phyloP scores from a whole-genome alignment of 352 stramenopile genomes.

The Globisporangium viniferum region DNA sequence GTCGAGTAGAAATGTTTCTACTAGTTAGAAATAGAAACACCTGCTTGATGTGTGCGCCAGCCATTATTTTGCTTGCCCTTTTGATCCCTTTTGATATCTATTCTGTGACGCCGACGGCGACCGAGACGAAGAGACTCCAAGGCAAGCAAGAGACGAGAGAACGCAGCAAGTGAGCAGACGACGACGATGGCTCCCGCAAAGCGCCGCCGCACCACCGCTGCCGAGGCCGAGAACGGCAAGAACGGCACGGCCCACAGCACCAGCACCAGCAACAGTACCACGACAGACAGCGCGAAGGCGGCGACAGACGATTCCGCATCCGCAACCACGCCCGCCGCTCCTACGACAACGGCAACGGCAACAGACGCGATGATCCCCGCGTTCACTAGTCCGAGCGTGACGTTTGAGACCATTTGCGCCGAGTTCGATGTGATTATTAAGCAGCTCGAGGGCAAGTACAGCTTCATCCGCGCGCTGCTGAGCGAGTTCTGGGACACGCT shows the following conservation, averaged over 20 bases:
- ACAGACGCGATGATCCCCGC: not conserved
- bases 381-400: not conserved
- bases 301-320: not conserved
- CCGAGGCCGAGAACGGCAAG: conserved; percentile 17
- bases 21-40: conserved; percentile 6
- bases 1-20: not conserved
- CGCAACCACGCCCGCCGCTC: not conserved
- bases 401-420: conserved; percentile 15
- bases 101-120: conserved; percentile 3
- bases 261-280: not conserved
- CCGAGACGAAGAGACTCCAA: not conserved
- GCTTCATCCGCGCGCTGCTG: conserved; percentile 64
- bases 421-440: conserved; percentile 28
- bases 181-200: conserved; percentile 36
- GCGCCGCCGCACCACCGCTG: conserved; percentile 23
- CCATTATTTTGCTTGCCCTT: conserved; percentile 7
- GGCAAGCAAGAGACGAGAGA: not conserved
- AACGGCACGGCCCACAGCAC: not conserved
- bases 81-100: conserved; percentile 2
- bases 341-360: not conserved
- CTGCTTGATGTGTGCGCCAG: conserved; percentile 10
- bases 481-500: conserved; percentile 72
- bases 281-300: not conserved
- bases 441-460: conserved; percentile 35
- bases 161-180: not conserved